Base-by-base conservation (phyloP, 1,284 basidiomycete genomes). In the Wolfiporia cocos region DNA sequence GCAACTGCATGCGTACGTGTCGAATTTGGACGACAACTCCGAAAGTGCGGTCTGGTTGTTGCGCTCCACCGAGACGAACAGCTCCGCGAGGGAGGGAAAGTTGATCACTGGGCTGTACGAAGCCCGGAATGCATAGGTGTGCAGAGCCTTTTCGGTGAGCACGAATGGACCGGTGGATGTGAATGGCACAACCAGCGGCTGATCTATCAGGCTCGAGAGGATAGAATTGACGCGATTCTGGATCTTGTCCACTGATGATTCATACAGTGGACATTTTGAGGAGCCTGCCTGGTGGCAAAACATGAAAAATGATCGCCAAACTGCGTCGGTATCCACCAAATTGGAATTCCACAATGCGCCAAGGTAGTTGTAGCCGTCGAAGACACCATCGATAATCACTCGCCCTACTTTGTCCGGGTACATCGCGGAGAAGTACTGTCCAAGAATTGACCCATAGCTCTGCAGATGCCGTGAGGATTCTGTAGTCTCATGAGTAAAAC, bases 361-460 rank as follows among this genome's bases (percentile, higher is more conserved):
- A 15, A 46, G 48, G 35, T 51, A 36, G 53, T 55, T 50, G 57
- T 61, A 38, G 53, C 54, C 20, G 59, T 57, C 49, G 33, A 44
- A 46, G 2, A 53, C 52, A 48, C 63, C 63, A 39, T 66, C 64
- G 10, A 66, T 49, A 17, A 62, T 46, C 3, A 66, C 18, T 2
- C 64, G 60, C 17, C 52, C 61, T 11, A 66, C 51, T 23, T 63
- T 60, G 48, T 66, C 71, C 1, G 74, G 71, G 46, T 73, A 74
- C 56, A 75, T 65, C 1, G 71, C 54, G 0, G 73, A 66, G 50
- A 71, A 74, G 2, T 54, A 56, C 33, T 56, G 54, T 4, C 73
- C 73, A 3, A 76, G 59, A 11, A 74, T 50, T 17, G 64, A 63
- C 0, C 74, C 74, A 46, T 74, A 74, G 18, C 71, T 62, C 48